Evolutionary conservation across 2,329 filamentous ascomycete genomes (phyloP).

Genomic region (Aspergillus carbonarius): DNA sequence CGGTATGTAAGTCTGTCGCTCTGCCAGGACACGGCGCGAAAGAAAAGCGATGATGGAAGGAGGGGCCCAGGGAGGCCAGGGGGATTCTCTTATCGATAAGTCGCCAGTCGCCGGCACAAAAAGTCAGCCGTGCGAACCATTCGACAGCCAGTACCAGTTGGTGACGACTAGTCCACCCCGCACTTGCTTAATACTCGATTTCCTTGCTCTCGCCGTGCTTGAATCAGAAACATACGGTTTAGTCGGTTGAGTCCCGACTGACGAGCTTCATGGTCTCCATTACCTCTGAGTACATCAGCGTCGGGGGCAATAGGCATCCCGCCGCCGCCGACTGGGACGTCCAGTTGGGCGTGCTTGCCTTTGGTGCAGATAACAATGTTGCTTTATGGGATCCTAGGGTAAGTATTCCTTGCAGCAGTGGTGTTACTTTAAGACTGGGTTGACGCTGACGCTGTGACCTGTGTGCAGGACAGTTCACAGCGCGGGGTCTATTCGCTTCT

Average conservation of each 20-base stretch:
- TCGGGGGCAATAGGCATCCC: constrained; percentile 87
- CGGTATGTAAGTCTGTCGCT: neutral
- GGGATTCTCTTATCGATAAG: constrained; percentile 41
- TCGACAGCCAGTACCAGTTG: neutral
- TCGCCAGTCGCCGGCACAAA: constrained; percentile 24
- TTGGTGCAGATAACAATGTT: constrained; percentile 84
- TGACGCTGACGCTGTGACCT: neutral
- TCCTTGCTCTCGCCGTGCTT: neutral
- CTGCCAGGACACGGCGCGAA: neutral
- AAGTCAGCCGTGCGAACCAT: constrained; percentile 14
- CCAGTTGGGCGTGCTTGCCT: constrained; percentile 70
- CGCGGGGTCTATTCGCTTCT: constrained; percentile 67
- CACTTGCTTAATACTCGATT: neutral
- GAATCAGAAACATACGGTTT: too few species aligned
- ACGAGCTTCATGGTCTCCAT: constrained; percentile 38
- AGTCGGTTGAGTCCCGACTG: neutral
- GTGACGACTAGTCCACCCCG: neutral
- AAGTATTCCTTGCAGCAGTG: constrained; percentile 33
- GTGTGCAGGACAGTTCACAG: constrained; percentile 41
- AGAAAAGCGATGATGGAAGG: neutral
- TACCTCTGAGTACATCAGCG: constrained; percentile 60
- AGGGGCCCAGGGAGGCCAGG: neutral
- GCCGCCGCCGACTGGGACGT: constrained; percentile 85
- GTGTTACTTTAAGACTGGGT: neutral
- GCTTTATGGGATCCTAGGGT: constrained; percentile 83